Evolutionary conservation across 495 filamentous ascomycete genomes (phyloP), one percentile per base, ranked within the genome.

Genomic region (Penicillium desertorum): DNA sequence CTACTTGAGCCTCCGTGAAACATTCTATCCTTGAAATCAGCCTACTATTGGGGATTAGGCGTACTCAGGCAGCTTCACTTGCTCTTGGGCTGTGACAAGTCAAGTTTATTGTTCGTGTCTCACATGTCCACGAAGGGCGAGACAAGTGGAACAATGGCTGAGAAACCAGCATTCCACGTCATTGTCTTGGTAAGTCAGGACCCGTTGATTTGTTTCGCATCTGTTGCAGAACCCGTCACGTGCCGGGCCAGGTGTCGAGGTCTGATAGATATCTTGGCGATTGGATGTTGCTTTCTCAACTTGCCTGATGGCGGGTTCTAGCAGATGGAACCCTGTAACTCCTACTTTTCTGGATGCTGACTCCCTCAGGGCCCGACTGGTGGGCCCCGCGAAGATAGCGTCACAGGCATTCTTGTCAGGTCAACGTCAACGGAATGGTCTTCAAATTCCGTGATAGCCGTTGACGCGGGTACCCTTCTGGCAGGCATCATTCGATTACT

Each of bases 401-500:
- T 92, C 4, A 97, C 94, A 4, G 91, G 91, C 10, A 81, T 97
- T 36, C 83, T 98, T 2, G 88, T 97, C 42, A 88, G 93, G 45
- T 92, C 92, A 2, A 80, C 85, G 8, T 77, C 85, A n/a, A 83
- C 85, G 32, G 78, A 80, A 41, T 98, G 94, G 94, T 66, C 80
- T 22, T 87, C 83, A 62, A 86, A 87, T 30, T 96, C 92, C 0
- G 65, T 96, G 11, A 74, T 97, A 7, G 93, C 91, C 29, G 88
- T 98, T 43, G 94, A 98, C 76, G 94, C 91, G 22, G 94, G 94
- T 47, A 89, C 89, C 43, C 91, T 97, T 70, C 81, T 98, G 36
- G 81, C 89, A 17, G 87, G 91, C 29, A 94, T 98, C 45, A 82
- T 84, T 45, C 80, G 81, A 27, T 87, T 94, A 27, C 73, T 98